Evolutionary conservation across 2,329 filamentous ascomycete genomes (phyloP).

Genomic region (Alternaria longipes): DNA sequence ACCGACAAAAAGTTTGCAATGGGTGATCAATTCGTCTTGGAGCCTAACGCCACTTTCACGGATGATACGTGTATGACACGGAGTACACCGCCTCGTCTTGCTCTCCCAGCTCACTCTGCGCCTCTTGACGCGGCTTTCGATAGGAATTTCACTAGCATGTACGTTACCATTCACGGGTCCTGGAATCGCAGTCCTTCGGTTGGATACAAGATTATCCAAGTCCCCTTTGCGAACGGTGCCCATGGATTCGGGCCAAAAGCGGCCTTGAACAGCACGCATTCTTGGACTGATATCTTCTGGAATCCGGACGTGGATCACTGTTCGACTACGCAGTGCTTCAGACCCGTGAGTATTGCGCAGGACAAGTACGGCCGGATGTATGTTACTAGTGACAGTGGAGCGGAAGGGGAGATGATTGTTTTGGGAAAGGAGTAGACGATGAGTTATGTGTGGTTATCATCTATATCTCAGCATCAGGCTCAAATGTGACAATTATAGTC

Average conservation of each 20-base stretch:
- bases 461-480: not conserved
- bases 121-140: slow-evolving; percentile 42
- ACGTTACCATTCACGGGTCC: slow-evolving; percentile 42
- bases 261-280: slow-evolving; percentile 17
- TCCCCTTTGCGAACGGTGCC: slow-evolving; percentile 26
- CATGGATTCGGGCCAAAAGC: slow-evolving; percentile 25
- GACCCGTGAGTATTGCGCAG: slow-evolving; percentile 39
- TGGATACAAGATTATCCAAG: slow-evolving; percentile 39
- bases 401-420: slow-evolving; percentile 39
- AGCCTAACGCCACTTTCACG: slow-evolving; percentile 40
- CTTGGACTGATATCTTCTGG: slow-evolving; percentile 39
- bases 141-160: slow-evolving; percentile 33
- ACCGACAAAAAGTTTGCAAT: slow-evolving; percentile 32
- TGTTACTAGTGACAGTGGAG: slow-evolving; percentile 41
- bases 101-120: slow-evolving; percentile 38
- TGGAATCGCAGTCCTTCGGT: slow-evolving; percentile 37
- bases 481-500: not conserved
- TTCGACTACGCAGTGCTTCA: slow-evolving; percentile 41
- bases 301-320: slow-evolving; percentile 34
- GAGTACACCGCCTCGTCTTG: slow-evolving; percentile 29
- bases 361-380: slow-evolving; percentile 40
- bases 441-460: not conserved
- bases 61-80: slow-evolving; percentile 35
- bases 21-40: slow-evolving; percentile 43
- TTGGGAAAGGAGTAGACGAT: slow-evolving; percentile 30